Percentiles rank a stretch among this genome's conserved stretches.
Conservation (phyloP, 768 basidiomycete genomes). For the Tulasnella sp. region DNA sequence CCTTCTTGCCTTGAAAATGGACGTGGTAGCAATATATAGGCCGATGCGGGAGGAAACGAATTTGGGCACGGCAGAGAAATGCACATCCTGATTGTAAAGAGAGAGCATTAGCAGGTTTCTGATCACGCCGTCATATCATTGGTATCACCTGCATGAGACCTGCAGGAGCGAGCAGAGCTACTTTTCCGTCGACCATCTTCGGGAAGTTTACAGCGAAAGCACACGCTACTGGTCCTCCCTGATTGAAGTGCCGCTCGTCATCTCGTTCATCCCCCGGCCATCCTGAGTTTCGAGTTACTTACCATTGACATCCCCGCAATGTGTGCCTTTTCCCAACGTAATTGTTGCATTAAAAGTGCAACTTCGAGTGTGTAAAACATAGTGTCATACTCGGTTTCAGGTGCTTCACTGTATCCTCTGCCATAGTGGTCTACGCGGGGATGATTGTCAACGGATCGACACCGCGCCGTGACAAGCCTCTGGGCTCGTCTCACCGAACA, state of each 20-base stretch:
- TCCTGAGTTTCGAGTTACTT: constrained; percentile 10
- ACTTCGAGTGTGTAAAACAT: constrained; percentile 62
- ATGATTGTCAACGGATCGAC: not conserved
- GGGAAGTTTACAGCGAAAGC: constrained; percentile 65
- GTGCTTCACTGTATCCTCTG: constrained; percentile 74
- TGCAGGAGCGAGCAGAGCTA: constrained; percentile 56
- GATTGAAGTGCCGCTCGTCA: not conserved
- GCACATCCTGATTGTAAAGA: not conserved
- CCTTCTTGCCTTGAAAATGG: not conserved
- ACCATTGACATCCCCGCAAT: constrained; percentile 73
- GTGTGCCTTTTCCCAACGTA: constrained; percentile 56
- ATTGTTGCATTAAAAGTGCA: constrained; percentile 70
- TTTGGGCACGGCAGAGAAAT: not conserved
- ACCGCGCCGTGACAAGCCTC: not conserved
- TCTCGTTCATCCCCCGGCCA: not conserved
- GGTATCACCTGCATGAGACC: constrained; percentile 41
- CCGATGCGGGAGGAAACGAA: not conserved
- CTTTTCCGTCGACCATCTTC: constrained; percentile 49
- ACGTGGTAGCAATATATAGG: not conserved
- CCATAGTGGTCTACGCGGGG: constrained; percentile 55
- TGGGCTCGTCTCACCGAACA: constrained; percentile 44
- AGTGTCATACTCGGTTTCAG: constrained; percentile 53
- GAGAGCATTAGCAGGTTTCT: not conserved
- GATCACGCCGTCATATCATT: not conserved
- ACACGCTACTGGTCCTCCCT: constrained; percentile 67